These are phyloP conservation scores for Halophytophthora batemanensis DNA, from an alignment of 352 stramenopile species.

Conservation along the genomic window DNA sequence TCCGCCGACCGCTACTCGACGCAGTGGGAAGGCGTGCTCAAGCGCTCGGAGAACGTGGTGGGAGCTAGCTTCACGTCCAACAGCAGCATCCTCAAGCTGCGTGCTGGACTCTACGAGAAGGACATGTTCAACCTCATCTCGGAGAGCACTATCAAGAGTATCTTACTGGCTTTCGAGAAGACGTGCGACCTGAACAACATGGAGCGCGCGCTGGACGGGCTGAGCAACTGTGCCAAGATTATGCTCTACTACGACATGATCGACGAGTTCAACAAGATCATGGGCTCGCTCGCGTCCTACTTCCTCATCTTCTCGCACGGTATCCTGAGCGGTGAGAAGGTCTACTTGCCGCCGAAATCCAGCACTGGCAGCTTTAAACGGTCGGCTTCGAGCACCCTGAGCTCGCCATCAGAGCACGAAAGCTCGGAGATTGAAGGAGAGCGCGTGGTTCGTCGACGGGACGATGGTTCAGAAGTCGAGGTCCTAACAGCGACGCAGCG, in stretches of 20 bases:
- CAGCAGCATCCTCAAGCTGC: conserved; percentile 79
- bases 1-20: conserved; percentile 84
- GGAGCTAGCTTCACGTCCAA: conserved; percentile 87
- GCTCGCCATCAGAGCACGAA: conserved; percentile 8
- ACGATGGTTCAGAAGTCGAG: conserved; percentile 44
- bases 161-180: conserved; percentile 80
- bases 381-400: conserved; percentile 9
- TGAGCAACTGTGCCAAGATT: conserved; percentile 83
- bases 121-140: conserved; percentile 88
- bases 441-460: conserved; percentile 24
- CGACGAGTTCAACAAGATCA: conserved; percentile 82
- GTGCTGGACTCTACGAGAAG: conserved; percentile 80
- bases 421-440: conserved; percentile 22
- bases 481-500: conserved; percentile 22
- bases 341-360: conserved; percentile 60
- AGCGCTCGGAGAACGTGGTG: conserved; percentile 85
- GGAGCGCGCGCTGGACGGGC: conserved; percentile 73
- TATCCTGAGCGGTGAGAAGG: conserved; percentile 81
- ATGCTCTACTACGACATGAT: conserved; percentile 82
- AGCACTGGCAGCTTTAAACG: conserved; percentile 19
- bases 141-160: conserved; percentile 76
- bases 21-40: conserved; percentile 85
- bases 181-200: conserved; percentile 84
- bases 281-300: conserved; percentile 75
- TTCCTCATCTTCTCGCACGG: conserved; percentile 84